phyloP scores from a whole-genome alignment of 768 basidiomycete genomes.

The Leucocoprinus sp. region DNA sequence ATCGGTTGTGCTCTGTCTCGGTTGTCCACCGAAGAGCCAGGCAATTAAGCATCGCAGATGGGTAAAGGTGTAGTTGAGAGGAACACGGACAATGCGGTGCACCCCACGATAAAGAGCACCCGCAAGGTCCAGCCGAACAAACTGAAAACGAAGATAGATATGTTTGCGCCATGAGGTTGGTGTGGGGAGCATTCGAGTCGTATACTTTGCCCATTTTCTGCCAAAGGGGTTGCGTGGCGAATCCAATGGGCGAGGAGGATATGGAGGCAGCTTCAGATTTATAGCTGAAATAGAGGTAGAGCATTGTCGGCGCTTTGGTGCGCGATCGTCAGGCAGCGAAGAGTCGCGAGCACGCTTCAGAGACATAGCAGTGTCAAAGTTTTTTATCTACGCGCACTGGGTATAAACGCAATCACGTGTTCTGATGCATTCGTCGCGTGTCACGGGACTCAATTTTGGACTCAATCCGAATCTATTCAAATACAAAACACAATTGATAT shows the following conservation, averaged over 20 bases:
- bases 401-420: slow-evolving; percentile 11
- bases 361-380: neutral
- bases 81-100: slow-evolving; percentile 61
- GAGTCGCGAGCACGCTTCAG: slow-evolving; percentile 8
- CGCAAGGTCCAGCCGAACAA: slow-evolving; percentile 28
- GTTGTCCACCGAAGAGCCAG: slow-evolving; percentile 43
- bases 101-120: slow-evolving; percentile 37
- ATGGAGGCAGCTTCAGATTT: slow-evolving; percentile 17
- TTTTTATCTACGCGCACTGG: slow-evolving; percentile 7
- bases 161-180: slow-evolving; percentile 50
- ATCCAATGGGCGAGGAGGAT: slow-evolving; percentile 46
- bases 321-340: neutral
- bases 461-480: too few species aligned
- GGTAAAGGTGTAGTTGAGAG: slow-evolving; percentile 59
- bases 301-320: slow-evolving; percentile 1
- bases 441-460: neutral
- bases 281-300: neutral
- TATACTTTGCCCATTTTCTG: slow-evolving; percentile 36
- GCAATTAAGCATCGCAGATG: slow-evolving; percentile 55
- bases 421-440: neutral
- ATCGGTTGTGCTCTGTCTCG: slow-evolving; percentile 18
- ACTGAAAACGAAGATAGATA: slow-evolving; percentile 55
- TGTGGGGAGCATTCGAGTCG: slow-evolving; percentile 31
- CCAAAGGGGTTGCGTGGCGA: slow-evolving; percentile 70
- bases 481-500: too few species aligned